phyloP scores from a whole-genome alignment of 2,329 filamentous ascomycete genomes.

The Scopulariopsis brevicaulis region DNA sequence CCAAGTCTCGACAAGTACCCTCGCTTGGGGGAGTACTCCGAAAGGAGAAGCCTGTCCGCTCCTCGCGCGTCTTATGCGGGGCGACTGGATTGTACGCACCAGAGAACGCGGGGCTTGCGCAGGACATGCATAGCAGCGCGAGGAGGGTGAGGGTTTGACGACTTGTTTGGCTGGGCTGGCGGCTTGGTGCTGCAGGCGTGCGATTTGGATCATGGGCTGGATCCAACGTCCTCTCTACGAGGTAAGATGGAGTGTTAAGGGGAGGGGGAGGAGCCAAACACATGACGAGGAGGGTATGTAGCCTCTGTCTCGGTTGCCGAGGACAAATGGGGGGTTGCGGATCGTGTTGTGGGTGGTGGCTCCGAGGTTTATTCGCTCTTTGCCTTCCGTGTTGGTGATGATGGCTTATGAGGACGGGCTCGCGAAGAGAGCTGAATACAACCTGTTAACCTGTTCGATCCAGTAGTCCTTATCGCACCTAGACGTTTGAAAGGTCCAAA shows the following conservation, averaged over 20 bases:
- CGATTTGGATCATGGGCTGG: not conserved
- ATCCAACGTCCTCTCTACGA: not conserved
- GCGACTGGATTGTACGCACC: not conserved
- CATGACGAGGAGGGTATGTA: conserved; percentile 3
- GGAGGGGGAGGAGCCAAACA: not conserved
- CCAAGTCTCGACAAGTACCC: not conserved
- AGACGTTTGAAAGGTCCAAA: no score
- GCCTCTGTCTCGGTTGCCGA: not conserved
- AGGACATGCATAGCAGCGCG: not conserved
- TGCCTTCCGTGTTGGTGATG: not conserved
- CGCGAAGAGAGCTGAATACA: not conserved
- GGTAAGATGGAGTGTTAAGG: not conserved
- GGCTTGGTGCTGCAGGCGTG: not conserved
- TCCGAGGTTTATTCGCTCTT: not conserved
- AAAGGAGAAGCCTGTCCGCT: not conserved
- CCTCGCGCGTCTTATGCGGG: not conserved
- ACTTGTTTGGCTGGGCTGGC: not conserved
- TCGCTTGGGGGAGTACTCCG: not conserved
- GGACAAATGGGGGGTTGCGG: not conserved
- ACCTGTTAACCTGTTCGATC: not conserved
- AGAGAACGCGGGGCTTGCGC: not conserved
- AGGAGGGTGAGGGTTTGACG: not conserved
- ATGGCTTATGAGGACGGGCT: not conserved
- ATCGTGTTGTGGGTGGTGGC: not conserved
- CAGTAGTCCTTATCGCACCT: not conserved